Evolutionary conservation across 2,329 filamentous ascomycete genomes (phyloP), one percentile per base, ranked within the genome.

Genomic region (Diaporthe vexans): DNA sequence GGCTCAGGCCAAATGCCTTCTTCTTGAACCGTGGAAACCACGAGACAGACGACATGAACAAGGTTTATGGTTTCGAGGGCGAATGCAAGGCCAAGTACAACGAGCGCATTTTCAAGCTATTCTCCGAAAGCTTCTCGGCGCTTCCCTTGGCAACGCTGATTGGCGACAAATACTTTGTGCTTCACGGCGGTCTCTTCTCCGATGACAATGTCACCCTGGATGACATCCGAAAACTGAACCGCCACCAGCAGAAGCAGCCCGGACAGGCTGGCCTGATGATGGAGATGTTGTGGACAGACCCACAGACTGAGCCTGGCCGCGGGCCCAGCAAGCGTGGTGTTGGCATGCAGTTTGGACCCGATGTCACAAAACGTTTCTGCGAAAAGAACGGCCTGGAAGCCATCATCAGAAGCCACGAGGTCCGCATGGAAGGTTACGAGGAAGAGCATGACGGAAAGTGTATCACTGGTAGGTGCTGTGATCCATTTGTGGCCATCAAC

Each of bases 231-330:
- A 97, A 97, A 85, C 88, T 98, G 74, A 93, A 98, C 84, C 90
- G 96, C 77, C 95, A 98, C 85, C 92, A 91, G 82, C 97, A 98
- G 85, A 90, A 94, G 76, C 96, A 98, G 81, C 96, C 97, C 3
- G 97, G 97, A 43, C 97, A 99, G 83, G 87, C 94, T 65, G 97
- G 97, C 19, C 86, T 99, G 79, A 99, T 99, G 97, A 99, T 99
- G 97, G 97, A 99, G 85, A 99, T 99, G 97, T 90, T 99, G 61
- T 99, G 97, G 97, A 98, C 97, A 0, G 97, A 99, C 82, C 97
- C 97, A 3, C 97, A 99, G 83, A 89, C 94, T 0, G 89, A 92
- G 78, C 92, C 94, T 37, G 97, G 97, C 70, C 92, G 97, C 78
- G 95, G 95, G 11, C 97, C 97, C 58, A 98, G 95, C 87, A 99